phyloP scores from a whole-genome alignment of 805 yeast species.

The Starmerella roubikii region DNA sequence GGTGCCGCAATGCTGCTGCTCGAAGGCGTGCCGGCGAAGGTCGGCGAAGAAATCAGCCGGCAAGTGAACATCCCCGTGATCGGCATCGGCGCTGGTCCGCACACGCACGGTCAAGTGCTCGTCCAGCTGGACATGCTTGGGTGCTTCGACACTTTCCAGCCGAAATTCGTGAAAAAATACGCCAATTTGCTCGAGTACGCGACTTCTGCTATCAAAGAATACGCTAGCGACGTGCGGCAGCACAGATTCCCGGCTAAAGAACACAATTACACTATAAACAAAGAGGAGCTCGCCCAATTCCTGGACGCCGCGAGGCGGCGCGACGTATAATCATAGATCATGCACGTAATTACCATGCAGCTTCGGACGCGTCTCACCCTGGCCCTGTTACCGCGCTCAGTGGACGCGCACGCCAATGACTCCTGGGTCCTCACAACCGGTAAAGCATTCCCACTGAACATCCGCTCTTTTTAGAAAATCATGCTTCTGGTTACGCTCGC shows the following conservation, averaged over 20 bases:
- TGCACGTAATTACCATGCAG: too few relatives aligned
- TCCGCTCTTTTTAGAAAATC: too few relatives aligned
- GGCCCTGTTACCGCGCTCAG: too few relatives aligned
- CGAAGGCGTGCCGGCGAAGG: constrained; percentile 72
- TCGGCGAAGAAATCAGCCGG: constrained; percentile 53
- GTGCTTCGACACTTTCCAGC: constrained; percentile 36
- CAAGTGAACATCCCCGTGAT: constrained; percentile 62
- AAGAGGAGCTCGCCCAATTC: constrained; percentile 42
- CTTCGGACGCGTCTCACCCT: too few relatives aligned
- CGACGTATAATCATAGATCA: background rate
- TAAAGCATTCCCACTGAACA: too few relatives aligned
- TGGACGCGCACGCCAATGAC: too few relatives aligned
- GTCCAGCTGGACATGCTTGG: constrained; percentile 80
- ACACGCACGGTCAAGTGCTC: constrained; percentile 76
- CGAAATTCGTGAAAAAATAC: constrained; percentile 69
- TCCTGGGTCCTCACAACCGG: too few relatives aligned
- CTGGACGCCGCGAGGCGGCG: constrained; percentile 11
- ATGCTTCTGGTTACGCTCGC: background rate
- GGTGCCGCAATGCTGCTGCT: constrained; percentile 67
- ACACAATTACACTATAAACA: constrained; percentile 60
- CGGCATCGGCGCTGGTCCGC: constrained; percentile 90
- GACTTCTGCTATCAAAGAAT: constrained; percentile 38
- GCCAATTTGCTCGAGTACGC: constrained; percentile 38
- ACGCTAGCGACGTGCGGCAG: constrained; percentile 44
- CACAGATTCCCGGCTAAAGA: constrained; percentile 45